Base-by-base conservation (phyloP, 1,284 basidiomycete genomes). In the Ustilago shanxiensis region DNA sequence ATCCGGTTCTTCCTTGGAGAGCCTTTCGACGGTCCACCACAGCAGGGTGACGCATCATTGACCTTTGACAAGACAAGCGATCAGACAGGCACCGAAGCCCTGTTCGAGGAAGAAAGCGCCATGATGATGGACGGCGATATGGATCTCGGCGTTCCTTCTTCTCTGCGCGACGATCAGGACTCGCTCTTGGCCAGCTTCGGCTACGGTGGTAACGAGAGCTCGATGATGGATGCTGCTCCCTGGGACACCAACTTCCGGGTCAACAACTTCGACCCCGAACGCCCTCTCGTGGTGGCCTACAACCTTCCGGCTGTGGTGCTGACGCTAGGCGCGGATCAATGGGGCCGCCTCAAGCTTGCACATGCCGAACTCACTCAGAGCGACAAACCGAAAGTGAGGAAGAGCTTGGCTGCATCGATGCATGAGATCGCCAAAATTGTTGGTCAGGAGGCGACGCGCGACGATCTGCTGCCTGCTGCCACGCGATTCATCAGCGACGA, bases 271-370 rank as follows among this genome's bases (percentile, higher is more conserved):
- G 90, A 91, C 72, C 90, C 91, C 0, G 91, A 93, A 62, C 91
- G 95, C 47, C 91, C 93, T 11, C 88, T 95, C 18, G 92, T 97
- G 31, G 93, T 94, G 78, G 94, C 94, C 9, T 98, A 95, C 89
- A 98, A 98, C 86, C 92, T 94, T 81, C 96, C 95, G 20, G 95
- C 95, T 13, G 93, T 98, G 1, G 91, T 91, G 13, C 89, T 95
- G 9, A 94, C 95, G 0, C 88, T 98, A 18, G 95, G 95, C 6
- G 60, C 71, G 1, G 87, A 88, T 6, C 90, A 93, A 50, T 99
- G 95, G 95, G 81, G 86, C n/a, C 90, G 92, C 69, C 87, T 99
- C 14, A 90, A 92, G 29, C 88, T 89, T 7, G 87, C 91, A 47
- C 95, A 97, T 87, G 84, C 89, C 24, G 88, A 89, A 9, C 88